These are phyloP conservation scores for Oenanthe javanica DNA, from an alignment of 140 eudicot genomes.

Conservation along the genomic window DNA sequence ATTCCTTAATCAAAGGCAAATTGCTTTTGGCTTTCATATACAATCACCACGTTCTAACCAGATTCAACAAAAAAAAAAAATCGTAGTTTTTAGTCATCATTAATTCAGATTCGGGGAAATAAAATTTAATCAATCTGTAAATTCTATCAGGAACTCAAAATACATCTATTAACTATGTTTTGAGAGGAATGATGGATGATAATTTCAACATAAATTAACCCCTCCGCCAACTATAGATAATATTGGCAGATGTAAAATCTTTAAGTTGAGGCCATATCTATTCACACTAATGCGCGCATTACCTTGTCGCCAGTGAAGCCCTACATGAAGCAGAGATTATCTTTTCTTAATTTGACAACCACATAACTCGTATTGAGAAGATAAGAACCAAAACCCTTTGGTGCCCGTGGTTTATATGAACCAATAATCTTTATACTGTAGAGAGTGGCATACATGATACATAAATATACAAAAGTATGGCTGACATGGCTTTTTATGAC, in stretches of 20 bases:
- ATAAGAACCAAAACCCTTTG: background rate
- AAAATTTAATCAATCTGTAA: too few species aligned
- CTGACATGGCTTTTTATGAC: background rate
- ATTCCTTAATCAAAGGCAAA: too few species aligned
- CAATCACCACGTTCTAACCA: too few species aligned
- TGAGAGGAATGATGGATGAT: too few species aligned
- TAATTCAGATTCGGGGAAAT: too few species aligned
- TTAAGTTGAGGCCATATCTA: background rate
- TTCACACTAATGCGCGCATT: background rate
- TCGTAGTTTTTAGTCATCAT: too few species aligned
- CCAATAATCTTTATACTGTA: background rate
- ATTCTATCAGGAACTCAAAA: too few species aligned
- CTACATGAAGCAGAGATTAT: background rate
- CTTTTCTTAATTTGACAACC: background rate
- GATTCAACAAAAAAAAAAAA: too few species aligned
- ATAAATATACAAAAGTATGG: background rate
- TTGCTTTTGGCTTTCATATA: too few species aligned
- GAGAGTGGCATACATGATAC: background rate
- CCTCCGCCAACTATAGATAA: background rate
- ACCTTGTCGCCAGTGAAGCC: background rate
- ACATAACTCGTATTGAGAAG: background rate
- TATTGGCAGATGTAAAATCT: background rate
- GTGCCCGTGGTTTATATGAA: background rate
- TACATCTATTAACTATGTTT: too few species aligned
- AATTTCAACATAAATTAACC: too few species aligned